phyloP scores from a whole-genome alignment of 192 early-diverging fungal species.

The Spizellomyces sp. region DNA sequence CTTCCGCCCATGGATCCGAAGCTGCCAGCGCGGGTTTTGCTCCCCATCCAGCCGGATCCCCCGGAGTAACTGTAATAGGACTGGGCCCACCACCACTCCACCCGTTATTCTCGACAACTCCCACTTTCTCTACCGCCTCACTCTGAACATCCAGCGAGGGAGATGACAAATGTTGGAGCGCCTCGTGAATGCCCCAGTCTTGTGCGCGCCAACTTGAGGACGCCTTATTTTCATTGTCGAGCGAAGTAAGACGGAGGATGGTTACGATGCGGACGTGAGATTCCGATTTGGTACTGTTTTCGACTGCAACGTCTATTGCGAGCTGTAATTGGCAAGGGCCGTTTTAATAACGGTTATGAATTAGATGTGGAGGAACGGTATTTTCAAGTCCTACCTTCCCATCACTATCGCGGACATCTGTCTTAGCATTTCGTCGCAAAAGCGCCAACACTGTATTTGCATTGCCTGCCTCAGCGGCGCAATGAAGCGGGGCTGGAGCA shows the following conservation, averaged over 20 bases:
- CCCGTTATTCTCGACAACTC: neutral
- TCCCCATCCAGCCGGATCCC: neutral
- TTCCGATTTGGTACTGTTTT: neutral
- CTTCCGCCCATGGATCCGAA: slow-evolving; percentile 18
- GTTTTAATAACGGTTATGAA: neutral
- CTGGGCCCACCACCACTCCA: neutral
- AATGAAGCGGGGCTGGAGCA: slow-evolving; percentile 62
- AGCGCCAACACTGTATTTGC: slow-evolving; percentile 66
- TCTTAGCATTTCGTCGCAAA: slow-evolving; percentile 73
- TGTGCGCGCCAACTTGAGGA: neutral
- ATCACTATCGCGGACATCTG: slow-evolving; percentile 70
- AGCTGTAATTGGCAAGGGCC: neutral
- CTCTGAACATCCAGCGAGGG: neutral
- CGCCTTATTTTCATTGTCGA: neutral
- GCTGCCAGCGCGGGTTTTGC: neutral
- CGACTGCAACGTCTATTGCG: neutral
- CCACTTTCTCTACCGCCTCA: neutral
- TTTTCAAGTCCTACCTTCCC: slow-evolving; percentile 31
- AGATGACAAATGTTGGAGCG: neutral
- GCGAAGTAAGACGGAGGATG: neutral
- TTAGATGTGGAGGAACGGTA: neutral
- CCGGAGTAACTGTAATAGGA: neutral
- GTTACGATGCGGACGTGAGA: neutral
- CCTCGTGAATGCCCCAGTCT: neutral
- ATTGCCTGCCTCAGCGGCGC: slow-evolving; percentile 74